Base-by-base conservation (phyloP, 352 stramenopile genomes). In the Phytopythium boreale region DNA sequence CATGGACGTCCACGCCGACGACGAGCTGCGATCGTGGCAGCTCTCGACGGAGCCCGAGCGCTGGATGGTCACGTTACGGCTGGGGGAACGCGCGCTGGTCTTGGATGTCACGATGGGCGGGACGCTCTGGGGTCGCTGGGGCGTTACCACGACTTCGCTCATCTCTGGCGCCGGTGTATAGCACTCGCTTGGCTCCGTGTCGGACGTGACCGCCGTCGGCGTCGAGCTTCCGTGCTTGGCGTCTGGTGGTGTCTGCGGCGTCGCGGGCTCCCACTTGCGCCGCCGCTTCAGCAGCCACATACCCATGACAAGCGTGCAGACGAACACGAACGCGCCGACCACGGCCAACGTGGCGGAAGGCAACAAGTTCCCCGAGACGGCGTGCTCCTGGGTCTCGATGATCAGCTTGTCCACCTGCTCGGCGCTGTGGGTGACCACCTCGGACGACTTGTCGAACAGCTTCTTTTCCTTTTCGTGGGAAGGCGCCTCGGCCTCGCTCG, bases 351-450 rank as follows among this genome's bases (percentile, higher is more conserved):
- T 4, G 0, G 11, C 37, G 5, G 34, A 2, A 10, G 36, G 20
- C 15, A 43, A n/a, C 3, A 37, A 4, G 2, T 49, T 36, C 1
- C 8, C 17, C 11, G 19, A 9, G 39, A 3, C 17, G 14, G 37
- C 14, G 4, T 36, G n/a, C 15, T 31, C n/a, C n/a, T 50, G n/a
- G 14, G 37, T 50, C 37, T 61, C 37, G 20, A 61, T 20, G 2
- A 61, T 24, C 19, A 61, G 9, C 36, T 61, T 61, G 55, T 61
- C 55, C 20, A 51, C 34, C 8, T 61, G 55, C 55, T 61, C 36
- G n/a, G 55, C 24, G 37, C 55, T 61, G 22, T 61, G 55, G 11
- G 24, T 26, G 55, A 51, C 39, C 20, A 51, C 8, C 20, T 61
- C 55, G 36, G n/a, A 24, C 55, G 37, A 19, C 31, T 51, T 31